phyloP scores from a whole-genome alignment of 371 early-diverging fungal species.

The Mortierella sp. region DNA sequence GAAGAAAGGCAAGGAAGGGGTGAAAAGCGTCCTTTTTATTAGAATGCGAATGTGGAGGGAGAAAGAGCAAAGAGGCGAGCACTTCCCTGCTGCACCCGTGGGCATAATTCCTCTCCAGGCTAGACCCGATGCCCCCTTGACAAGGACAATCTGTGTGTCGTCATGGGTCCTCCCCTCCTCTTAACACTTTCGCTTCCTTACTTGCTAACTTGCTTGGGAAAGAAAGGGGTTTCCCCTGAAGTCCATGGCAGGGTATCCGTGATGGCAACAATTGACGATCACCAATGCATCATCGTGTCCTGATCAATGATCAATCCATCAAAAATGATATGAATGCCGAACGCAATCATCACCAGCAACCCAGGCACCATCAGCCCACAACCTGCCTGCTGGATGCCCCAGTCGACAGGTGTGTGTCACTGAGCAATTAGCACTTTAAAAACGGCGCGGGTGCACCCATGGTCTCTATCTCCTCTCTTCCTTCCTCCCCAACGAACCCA shows the following conservation, averaged over 20 bases:
- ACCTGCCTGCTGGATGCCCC: not conserved
- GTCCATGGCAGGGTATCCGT: not conserved
- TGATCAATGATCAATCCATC: not conserved
- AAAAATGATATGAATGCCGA: not conserved
- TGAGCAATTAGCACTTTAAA: not conserved
- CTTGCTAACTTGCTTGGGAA: not conserved
- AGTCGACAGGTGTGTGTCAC: not conserved
- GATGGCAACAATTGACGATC: not conserved
- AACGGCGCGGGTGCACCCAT: slow-evolving; percentile 11
- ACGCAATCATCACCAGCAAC: not conserved
- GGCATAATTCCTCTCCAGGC: slow-evolving; percentile 9
- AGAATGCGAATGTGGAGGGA: not conserved
- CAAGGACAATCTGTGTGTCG: not conserved
- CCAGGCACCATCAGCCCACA: not conserved
- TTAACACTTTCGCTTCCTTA: not conserved
- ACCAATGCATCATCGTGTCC: no score
- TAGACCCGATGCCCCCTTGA: not conserved
- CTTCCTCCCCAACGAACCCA: slow-evolving; percentile 13
- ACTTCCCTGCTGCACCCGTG: slow-evolving; percentile 4
- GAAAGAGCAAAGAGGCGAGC: not conserved
- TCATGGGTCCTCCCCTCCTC: not conserved
- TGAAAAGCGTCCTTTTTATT: not conserved
- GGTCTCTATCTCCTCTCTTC: not conserved
- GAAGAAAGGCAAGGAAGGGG: not conserved
- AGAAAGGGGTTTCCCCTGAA: not conserved